Conservation (phyloP, 345 rosid species). For the Lepidium didymum region DNA sequence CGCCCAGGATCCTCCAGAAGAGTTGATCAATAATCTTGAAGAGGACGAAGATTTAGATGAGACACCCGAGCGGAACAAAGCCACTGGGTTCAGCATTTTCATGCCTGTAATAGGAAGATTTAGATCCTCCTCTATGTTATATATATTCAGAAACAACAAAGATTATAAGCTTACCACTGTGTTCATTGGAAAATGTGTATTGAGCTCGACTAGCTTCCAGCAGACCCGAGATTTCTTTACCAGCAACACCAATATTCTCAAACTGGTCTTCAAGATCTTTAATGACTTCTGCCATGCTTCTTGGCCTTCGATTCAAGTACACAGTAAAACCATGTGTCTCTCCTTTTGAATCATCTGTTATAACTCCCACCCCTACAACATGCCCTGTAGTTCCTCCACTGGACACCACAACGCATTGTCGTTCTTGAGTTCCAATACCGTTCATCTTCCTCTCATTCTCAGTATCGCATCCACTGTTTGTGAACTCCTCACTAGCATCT, state of each 20-base stretch:
- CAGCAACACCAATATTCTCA: constrained; percentile 47
- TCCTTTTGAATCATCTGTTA: constrained; percentile 34
- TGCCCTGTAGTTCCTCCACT: constrained; percentile 27
- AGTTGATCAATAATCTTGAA: constrained; percentile 55
- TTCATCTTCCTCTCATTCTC: constrained; percentile 16
- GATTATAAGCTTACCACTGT: constrained; percentile 39
- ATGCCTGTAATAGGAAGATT: constrained; percentile 45
- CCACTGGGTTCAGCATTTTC: constrained; percentile 87
- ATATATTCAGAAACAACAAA: neutral
- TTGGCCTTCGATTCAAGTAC: constrained; percentile 74
- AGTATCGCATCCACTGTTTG: constrained; percentile 25
- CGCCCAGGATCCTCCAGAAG: constrained; percentile 41
- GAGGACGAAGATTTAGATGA: constrained; percentile 78
- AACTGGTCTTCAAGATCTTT: constrained; percentile 89
- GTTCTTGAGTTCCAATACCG: constrained; percentile 30
- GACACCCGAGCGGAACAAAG: constrained; percentile 54
- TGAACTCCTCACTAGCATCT: constrained; percentile 40
- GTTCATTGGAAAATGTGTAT: constrained; percentile 48
- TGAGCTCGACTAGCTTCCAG: constrained; percentile 72
- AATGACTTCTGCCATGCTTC: constrained; percentile 85
- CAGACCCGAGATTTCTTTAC: constrained; percentile 61
- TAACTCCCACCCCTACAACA: constrained; percentile 21
- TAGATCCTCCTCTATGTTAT: constrained; percentile 1
- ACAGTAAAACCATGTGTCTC: constrained; percentile 82
- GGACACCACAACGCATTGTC: neutral